Base-by-base conservation (phyloP, 2,329 filamentous ascomycete genomes). In the Hymenoscyphus salicellus region DNA sequence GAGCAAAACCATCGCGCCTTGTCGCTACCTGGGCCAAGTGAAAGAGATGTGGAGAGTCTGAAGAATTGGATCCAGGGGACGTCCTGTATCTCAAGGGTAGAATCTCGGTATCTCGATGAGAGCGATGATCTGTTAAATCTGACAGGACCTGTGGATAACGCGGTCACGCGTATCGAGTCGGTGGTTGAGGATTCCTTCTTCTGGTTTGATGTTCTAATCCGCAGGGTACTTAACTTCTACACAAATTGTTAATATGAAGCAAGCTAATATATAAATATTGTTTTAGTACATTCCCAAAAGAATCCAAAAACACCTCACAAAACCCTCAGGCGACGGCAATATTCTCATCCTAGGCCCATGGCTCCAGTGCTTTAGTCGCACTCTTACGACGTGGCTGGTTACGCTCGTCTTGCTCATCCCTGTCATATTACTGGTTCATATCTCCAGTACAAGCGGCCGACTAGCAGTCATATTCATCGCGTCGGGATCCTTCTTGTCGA, bases 51-150 rank as follows among this genome's bases (percentile, higher is more conserved):
- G 8, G 20, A 38, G 26, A 66, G 65, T 33, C 36, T 66, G 17
- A 41, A 64, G 57, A 64, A 65, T 36, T 66, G 63, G 65, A 26
- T 66, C 30, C 36, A 62, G 14, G 60, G 56, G 14, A 66, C 30
- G n/a, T 43, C 58, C 17, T 58, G 58, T 55, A 41, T 66, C 11
- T 41, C 28, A 23, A 64, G 62, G 32, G 41, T 61, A 20, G 65
- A 66, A 36, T 61, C 58, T 26, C 41, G 23, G 32, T 66, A 64
- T 59, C 59, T 43, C 7, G 16, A 43, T 6, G 3, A 43, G 16
- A 3, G 16, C 14, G 17, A 43, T 3, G 41, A 43, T 66, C 23
- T 28, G 14, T 10, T 55, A 5, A 30, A 28, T 55, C 20, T 32
- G 1, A 28, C 16, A 6, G 52, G 23, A 16, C 23, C 52, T 32